These are phyloP conservation scores for Skeletonema menzelii DNA, from an alignment of 108 stramenopile species.

Conservation along the genomic window DNA sequence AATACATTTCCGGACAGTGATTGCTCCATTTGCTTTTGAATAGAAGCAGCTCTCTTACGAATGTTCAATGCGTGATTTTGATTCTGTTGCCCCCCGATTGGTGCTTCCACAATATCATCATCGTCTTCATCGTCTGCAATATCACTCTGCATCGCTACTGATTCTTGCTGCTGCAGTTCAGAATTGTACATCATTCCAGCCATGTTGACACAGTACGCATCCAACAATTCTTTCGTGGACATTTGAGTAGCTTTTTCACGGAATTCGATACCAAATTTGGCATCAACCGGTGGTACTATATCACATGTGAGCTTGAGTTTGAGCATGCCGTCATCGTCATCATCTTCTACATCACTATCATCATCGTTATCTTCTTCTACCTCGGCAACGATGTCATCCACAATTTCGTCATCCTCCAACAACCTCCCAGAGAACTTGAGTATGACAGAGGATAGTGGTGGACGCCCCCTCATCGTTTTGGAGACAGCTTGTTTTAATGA, in stretches of 20 bases:
- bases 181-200: constrained; percentile 47
- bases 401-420: constrained; percentile 60
- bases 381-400: constrained; percentile 58
- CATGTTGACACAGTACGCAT: constrained; percentile 71
- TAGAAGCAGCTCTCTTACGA: constrained; percentile 41
- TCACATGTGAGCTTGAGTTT: constrained; percentile 57
- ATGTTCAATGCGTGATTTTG: constrained; percentile 42
- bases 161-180: constrained; percentile 35
- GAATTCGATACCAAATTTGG: constrained; percentile 67
- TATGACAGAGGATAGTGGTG: constrained; percentile 50
- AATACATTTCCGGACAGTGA: constrained; percentile 31
- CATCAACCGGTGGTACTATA: constrained; percentile 76
- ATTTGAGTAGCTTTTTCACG: constrained; percentile 41
- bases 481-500: constrained; percentile 61
- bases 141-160: constrained; percentile 4
- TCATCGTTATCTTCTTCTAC: constrained; percentile 61
- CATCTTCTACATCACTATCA: constrained; percentile 62
- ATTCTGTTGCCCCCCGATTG: constrained; percentile 2
- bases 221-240: constrained; percentile 64
- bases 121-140: constrained; percentile 5
- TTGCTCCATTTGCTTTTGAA: constrained; percentile 47
- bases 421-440: constrained; percentile 52
- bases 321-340: constrained; percentile 34
- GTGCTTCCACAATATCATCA: constrained; percentile 5
- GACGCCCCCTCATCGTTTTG: constrained; percentile 59